Evolutionary conservation across 1,139 yeast species (phyloP).

Genomic region (Blastobotrys proliferans): DNA sequence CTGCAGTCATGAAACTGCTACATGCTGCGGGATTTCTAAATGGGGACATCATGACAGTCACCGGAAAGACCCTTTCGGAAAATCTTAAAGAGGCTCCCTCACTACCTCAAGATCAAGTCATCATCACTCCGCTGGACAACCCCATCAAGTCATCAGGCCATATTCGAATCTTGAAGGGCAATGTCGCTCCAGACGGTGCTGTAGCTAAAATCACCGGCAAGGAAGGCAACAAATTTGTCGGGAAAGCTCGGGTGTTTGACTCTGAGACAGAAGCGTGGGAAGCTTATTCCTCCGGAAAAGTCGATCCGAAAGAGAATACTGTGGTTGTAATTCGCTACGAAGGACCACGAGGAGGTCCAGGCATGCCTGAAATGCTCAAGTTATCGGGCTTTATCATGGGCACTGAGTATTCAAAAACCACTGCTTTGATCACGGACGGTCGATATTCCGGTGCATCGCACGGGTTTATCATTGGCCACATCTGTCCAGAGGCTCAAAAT

Average conservation of each 20-base stretch:
- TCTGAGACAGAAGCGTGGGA: conserved; percentile 68
- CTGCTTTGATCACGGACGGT: conserved; percentile 86
- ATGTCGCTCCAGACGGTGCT: conserved; percentile 88
- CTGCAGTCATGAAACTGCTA: conserved; percentile 81
- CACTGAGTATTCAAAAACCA: conserved; percentile 85
- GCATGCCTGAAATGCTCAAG: conserved; percentile 96
- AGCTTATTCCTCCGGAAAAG: conserved; percentile 77
- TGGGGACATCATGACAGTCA: conserved; percentile 71
- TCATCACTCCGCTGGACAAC: conserved; percentile 60
- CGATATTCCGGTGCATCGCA: conserved; percentile 93
- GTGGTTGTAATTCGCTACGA: conserved; percentile 86
- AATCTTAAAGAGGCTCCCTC: conserved; percentile 56
- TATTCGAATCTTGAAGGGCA: conserved; percentile 78
- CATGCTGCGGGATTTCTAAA: conserved; percentile 71
- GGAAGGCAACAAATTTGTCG: conserved; percentile 86
- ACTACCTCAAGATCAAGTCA: conserved; percentile 67
- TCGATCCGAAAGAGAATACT: conserved; percentile 86
- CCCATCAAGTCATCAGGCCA: conserved; percentile 85
- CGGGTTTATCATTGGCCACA: conserved; percentile 88
- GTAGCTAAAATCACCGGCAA: conserved; percentile 94
- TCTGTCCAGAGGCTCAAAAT: conserved; percentile 88
- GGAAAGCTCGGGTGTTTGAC: conserved; percentile 77
- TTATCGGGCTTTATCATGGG: conserved; percentile 95
- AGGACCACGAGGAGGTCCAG: conserved; percentile 96
- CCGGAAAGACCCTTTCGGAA: conserved; percentile 83